A percentile compares a stretch with the other conserved stretches of the same genome.
Conservation (phyloP, 148 eudicot species). For the Nepenthes mirabilis region DNA sequence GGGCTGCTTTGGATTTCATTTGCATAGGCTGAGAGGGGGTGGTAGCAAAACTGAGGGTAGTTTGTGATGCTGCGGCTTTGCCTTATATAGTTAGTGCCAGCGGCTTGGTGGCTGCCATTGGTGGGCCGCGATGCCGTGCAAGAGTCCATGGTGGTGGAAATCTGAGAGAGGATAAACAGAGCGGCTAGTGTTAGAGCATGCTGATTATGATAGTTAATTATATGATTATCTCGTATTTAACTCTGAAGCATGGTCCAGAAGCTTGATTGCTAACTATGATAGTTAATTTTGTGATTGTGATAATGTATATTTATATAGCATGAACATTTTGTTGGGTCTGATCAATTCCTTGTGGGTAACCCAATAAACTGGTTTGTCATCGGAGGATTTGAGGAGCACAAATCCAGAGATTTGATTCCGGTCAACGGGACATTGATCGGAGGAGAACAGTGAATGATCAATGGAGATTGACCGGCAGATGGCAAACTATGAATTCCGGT, state of each 20-base stretch:
- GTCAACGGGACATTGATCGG: no score
- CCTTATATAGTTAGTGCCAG: constrained; percentile 14
- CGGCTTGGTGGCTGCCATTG: not conserved
- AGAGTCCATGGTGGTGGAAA: constrained; percentile 4
- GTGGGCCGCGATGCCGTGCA: constrained; percentile 2
- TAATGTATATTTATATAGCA: not conserved
- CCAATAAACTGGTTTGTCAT: no score
- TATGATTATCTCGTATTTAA: not conserved
- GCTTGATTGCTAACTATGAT: not conserved
- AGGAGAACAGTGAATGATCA: no score
- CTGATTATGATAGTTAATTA: not conserved
- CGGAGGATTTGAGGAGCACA: no score
- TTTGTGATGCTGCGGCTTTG: constrained; percentile 13
- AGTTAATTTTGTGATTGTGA: not conserved
- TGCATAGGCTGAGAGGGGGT: constrained; percentile 13
- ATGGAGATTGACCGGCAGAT: no score
- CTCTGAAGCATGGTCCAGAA: not conserved
- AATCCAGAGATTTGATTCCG: no score
- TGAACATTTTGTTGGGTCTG: not conserved
- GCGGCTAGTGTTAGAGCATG: not conserved
- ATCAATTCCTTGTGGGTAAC: not conserved
- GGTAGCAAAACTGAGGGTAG: constrained; percentile 21
- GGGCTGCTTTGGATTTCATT: constrained; percentile 19
- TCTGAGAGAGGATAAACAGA: constrained; percentile 1
- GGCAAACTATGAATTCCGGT: no score